Conservation (phyloP, 129 eudicot species). For the Lactuca sativa region DNA sequence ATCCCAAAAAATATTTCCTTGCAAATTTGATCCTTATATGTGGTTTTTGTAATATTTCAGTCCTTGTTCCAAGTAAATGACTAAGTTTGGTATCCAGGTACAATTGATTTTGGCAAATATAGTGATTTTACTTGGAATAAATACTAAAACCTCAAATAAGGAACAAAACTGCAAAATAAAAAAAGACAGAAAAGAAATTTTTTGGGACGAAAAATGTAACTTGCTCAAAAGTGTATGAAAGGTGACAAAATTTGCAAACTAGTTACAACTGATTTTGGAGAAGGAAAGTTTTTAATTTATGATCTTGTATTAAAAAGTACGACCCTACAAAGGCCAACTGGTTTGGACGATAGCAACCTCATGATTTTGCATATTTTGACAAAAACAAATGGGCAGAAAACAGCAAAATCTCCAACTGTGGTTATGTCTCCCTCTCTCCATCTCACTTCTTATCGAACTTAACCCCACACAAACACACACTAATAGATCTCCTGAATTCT, state of each 20-base stretch:
- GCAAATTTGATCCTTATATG: too few species aligned
- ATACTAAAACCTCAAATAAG: too few species aligned
- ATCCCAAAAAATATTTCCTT: too few species aligned
- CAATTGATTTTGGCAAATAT: too few species aligned
- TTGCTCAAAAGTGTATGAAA: too few species aligned
- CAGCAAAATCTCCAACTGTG: slow-evolving; percentile 49
- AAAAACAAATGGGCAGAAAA: slow-evolving; percentile 49
- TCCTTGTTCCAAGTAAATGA: too few species aligned
- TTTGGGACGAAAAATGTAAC: too few species aligned
- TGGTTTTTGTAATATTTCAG: too few species aligned
- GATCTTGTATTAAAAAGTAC: slow-evolving; percentile 10
- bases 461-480: slow-evolving; percentile 42
- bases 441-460: slow-evolving; percentile 42
- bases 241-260: not conserved
- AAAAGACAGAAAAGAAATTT: too few species aligned
- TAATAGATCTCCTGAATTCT: slow-evolving; percentile 32
- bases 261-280: not conserved
- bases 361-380: slow-evolving; percentile 45
- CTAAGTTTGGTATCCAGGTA: too few species aligned
- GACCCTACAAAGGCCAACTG: slow-evolving; percentile 59
- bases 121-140: too few species aligned
- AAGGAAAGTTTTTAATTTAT: not conserved
- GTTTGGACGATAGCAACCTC: slow-evolving; percentile 49
- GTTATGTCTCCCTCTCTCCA: slow-evolving; percentile 43
- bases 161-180: too few species aligned